Base-by-base conservation (phyloP, 2,329 filamentous ascomycete species). In the Aureobasidium sp. region DNA sequence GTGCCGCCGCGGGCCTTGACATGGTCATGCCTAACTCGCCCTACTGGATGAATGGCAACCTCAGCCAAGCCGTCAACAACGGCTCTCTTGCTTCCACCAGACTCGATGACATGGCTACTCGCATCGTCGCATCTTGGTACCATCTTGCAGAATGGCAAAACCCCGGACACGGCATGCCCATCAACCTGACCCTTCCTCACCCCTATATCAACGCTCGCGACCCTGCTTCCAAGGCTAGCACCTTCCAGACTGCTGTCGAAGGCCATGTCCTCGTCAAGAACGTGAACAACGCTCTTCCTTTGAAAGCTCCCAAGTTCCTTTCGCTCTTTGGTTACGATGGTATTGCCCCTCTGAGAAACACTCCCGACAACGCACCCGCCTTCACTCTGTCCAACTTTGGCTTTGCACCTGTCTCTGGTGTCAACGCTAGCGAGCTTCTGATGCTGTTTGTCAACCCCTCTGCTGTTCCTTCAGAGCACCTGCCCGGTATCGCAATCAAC, bases 261-360 rank as follows among this genome's bases (percentile, higher is more conserved):
- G 83, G 84, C 4, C 83, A 85, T 58, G 84, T 87, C 1, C 75
- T 87, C 0, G 76, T 87, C 31, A 87, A 87, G 69, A 87, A 87
- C 67, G 72, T 68, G 40, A 80, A 81, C 43, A 75, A 74, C 15
- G 73, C 81, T 0, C 75, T 87, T 0, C 84, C 84, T 0, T 70
- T 87, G 0, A 75, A 75, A 9, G 70, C 66, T 13, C 76, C 75
- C 11, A 78, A 75, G 62, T 66, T 81, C 63, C 64, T 88, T 45
- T 82, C 84, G 1, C 65, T 87, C n/a, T 85, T 82, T 65, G 81
- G 84, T 27, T 87, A 86, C 67, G 84, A 84, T 71, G 79, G 25
- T 66, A 71, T 45, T 67, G 73, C 43, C 7, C 37, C 60, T n/a
- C n/a, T 29, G 2, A 21, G 1, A 15, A 50, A 61, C 54, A 61